A percentile compares a stretch with the other conserved stretches of the same genome.
phyloP scores from a whole-genome alignment of 140 eudicot species.

The Anethum foeniculum region DNA sequence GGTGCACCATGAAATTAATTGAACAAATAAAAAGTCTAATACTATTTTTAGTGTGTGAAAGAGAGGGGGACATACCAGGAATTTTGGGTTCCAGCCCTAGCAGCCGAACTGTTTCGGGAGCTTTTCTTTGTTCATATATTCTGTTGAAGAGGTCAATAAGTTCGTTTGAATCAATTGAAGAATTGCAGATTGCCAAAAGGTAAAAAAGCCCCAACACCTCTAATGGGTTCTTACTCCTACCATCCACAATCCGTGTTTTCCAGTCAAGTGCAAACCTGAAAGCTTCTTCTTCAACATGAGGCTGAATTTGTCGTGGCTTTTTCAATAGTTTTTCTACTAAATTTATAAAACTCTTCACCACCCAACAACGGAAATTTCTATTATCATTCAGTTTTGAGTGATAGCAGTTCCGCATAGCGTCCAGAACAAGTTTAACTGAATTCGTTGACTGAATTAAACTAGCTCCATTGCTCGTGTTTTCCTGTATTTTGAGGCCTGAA shows the following conservation, averaged over 20 bases:
- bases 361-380: neutral
- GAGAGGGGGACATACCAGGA: slow-evolving; percentile 10
- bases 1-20: neutral
- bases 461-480: neutral
- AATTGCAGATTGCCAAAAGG: slow-evolving; percentile 17
- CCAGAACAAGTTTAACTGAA: slow-evolving; percentile 28
- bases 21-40: neutral
- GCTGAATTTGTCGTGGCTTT: slow-evolving; percentile 11
- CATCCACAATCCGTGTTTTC: neutral
- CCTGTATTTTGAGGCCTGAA: neutral
- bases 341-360: neutral
- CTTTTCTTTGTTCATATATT: neutral
- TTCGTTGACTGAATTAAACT: slow-evolving; percentile 11
- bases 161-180: slow-evolving; percentile 16
- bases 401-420: slow-evolving; percentile 13
- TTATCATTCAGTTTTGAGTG: neutral
- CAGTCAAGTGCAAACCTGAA: slow-evolving; percentile 14
- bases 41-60: neutral
- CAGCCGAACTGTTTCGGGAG: neutral
- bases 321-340: slow-evolving; percentile 14
- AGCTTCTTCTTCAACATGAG: slow-evolving; percentile 20
- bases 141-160: slow-evolving; percentile 19
- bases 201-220: slow-evolving; percentile 18
- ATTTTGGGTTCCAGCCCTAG: slow-evolving; percentile 18
- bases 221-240: neutral